Conservation (phyloP, 441 rosid genomes). For the Hura crepitans region DNA sequence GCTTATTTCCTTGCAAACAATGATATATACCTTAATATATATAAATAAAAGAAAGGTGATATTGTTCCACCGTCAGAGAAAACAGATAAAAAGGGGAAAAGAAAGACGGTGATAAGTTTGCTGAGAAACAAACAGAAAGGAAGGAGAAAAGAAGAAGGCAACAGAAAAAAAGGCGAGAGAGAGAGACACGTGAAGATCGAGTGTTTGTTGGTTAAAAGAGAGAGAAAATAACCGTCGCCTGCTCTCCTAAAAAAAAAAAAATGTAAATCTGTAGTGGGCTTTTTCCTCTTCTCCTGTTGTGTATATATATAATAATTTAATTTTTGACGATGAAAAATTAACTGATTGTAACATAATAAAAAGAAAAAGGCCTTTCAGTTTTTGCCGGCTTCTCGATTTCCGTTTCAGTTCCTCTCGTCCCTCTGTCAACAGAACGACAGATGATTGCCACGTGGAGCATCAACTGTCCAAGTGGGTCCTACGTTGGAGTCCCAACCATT, state of each 20-base stretch:
- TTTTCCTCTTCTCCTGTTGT: too few relatives aligned
- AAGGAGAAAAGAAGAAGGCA: constrained; percentile 6
- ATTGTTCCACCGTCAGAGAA: constrained; percentile 27
- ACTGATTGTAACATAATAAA: neutral
- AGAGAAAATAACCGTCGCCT: constrained; percentile 32
- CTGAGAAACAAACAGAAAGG: neutral
- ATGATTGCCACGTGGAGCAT: constrained; percentile 32
- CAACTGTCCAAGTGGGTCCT: constrained; percentile 19
- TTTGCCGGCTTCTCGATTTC: neutral
- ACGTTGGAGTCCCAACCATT: constrained; percentile 19
- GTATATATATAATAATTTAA: too few relatives aligned
- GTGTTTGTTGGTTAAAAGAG: constrained; percentile 4
- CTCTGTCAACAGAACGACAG: constrained; percentile 19
- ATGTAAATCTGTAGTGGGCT: too few relatives aligned
- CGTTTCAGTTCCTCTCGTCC: constrained; percentile 7
- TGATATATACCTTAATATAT: constrained; percentile 17
- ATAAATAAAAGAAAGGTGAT: neutral
- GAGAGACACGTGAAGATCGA: constrained; percentile 49
- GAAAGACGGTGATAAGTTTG: neutral
- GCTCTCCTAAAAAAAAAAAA: neutral
- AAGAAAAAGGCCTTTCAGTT: neutral
- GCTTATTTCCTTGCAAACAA: neutral
- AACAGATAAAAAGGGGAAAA: neutral
- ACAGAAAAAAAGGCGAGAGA: constrained; percentile 11
- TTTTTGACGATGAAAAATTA: too few relatives aligned